Percentiles rank a stretch among this genome's conserved stretches.
phyloP scores from a whole-genome alignment of 1,139 yeast genomes.

The Diutina sp. region DNA sequence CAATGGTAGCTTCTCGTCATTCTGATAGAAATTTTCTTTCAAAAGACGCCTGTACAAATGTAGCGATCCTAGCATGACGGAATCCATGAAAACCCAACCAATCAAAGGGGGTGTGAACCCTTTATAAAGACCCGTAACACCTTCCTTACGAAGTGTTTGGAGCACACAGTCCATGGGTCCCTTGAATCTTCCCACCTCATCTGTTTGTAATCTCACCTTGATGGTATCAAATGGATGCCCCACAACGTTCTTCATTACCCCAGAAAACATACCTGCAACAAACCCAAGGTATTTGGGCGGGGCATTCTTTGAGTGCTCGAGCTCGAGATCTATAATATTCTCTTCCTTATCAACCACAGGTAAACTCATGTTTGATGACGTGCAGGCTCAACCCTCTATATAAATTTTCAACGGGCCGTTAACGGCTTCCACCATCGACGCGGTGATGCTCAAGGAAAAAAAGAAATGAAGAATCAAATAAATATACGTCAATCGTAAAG shows the following conservation, averaged over 20 bases:
- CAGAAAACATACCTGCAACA: constrained; percentile 80
- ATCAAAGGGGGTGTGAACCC: constrained; percentile 88
- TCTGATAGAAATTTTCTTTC: constrained; percentile 48
- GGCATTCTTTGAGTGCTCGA: constrained; percentile 6
- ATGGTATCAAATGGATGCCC: constrained; percentile 93
- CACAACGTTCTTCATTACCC: constrained; percentile 75
- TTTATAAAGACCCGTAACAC: constrained; percentile 64
- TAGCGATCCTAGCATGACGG: constrained; percentile 76
- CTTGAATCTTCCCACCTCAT: constrained; percentile 46
- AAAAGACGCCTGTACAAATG: constrained; percentile 63
- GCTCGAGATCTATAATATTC: not conserved
- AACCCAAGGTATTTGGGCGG: constrained; percentile 62
- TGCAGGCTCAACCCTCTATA: not conserved
- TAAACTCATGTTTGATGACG: not conserved
- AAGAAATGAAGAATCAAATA: too few species aligned
- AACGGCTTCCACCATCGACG: not conserved
- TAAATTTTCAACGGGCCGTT: constrained; percentile 1
- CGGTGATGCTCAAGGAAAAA: not conserved
- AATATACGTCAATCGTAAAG: too few species aligned
- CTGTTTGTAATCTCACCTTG: constrained; percentile 79
- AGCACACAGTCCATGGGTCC: constrained; percentile 76
- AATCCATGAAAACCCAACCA: constrained; percentile 92
- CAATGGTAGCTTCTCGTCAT: constrained; percentile 51
- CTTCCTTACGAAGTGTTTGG: constrained; percentile 64
- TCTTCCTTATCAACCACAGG: constrained; percentile 1